Conservation (phyloP, 306 rosid species). For the Cicer chorassanicum region DNA sequence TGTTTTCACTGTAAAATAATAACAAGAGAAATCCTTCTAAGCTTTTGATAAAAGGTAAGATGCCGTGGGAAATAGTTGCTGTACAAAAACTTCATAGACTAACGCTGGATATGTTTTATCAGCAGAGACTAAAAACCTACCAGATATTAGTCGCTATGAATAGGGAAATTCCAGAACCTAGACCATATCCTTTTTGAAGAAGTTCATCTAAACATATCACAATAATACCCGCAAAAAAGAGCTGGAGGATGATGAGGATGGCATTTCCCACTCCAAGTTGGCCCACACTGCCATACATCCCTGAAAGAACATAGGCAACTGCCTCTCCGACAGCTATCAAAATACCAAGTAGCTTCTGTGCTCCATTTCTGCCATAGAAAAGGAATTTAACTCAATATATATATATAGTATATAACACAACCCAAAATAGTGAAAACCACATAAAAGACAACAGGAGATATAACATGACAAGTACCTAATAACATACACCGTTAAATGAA, state of each 20-base stretch:
- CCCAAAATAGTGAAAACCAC: background rate
- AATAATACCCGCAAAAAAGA: conserved; percentile 92
- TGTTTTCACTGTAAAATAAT: conserved; percentile 70
- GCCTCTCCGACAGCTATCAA: conserved; percentile 97
- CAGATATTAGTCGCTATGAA: conserved; percentile 96
- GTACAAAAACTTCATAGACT: background rate
- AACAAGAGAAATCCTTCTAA: conserved; percentile 24
- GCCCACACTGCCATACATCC: conserved; percentile 96
- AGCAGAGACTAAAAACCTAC: conserved; percentile 50
- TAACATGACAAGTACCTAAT: background rate
- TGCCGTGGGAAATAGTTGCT: background rate
- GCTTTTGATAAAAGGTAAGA: conserved; percentile 17
- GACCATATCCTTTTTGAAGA: conserved; percentile 98
- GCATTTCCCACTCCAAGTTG: conserved; percentile 99
- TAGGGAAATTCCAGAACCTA: conserved; percentile 97
- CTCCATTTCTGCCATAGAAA: conserved; percentile 69
- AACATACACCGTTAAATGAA: conserved; percentile 13
- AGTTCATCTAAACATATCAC: conserved; percentile 97
- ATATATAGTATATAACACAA: background rate
- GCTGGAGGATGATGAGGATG: conserved; percentile 85
- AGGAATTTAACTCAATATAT: conserved; percentile 1
- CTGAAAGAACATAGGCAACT: conserved; percentile 95
- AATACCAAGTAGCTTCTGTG: conserved; percentile 88
- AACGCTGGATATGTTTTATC: background rate
- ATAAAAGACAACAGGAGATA: conserved; percentile 14